These are phyloP conservation scores for Funneliformis mosseae DNA, from an alignment of 192 early-diverging fungal species.

Conservation along the genomic window DNA sequence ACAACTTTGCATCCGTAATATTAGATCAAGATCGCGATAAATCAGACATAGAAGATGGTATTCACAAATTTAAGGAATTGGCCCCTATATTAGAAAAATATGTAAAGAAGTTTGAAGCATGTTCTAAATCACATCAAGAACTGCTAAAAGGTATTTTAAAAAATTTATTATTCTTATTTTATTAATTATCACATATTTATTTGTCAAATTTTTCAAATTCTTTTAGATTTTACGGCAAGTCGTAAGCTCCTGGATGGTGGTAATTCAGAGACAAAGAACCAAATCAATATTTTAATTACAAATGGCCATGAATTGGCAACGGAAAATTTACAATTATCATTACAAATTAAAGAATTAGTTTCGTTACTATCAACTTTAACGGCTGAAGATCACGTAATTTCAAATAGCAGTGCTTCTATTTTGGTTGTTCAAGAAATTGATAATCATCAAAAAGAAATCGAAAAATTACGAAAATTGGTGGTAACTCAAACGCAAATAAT, in stretches of 20 bases:
- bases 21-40: not conserved
- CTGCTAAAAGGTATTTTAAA: not conserved
- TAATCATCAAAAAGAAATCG: constrained; percentile 3
- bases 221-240: constrained; percentile 8
- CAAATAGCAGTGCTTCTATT: not conserved
- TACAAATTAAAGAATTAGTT: constrained; percentile 7
- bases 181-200: not conserved
- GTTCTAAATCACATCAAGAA: not conserved
- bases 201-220: not conserved
- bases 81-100: not conserved
- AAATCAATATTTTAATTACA: not conserved
- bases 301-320: constrained; percentile 7
- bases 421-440: not conserved
- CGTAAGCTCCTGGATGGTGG: not conserved
- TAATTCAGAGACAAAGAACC: not conserved
- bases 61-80: not conserved
- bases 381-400: not conserved
- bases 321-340: constrained; percentile 8
- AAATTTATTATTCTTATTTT: not conserved
- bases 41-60: not conserved
- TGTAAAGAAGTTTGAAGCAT: not conserved
- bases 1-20: not conserved
- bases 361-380: not conserved
- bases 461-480: constrained; percentile 16
- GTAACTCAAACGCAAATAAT: constrained; percentile 9